phyloP scores from a whole-genome alignment of 2,329 filamentous ascomycete genomes.

The Escovopsis sp. region DNA sequence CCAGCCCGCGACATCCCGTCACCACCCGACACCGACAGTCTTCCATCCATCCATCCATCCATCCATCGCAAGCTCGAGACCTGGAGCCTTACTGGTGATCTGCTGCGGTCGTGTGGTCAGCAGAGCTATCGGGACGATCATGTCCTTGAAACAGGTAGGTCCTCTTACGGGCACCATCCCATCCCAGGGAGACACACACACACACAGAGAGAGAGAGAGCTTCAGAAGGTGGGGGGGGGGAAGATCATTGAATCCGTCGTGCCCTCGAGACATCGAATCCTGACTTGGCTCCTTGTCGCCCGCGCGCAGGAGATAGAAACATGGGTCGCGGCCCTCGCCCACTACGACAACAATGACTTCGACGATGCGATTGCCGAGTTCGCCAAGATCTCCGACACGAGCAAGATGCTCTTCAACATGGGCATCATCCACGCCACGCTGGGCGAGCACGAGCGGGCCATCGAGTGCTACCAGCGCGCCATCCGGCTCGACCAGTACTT shows the following conservation, averaged over 20 bases:
- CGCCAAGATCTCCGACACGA: conserved; percentile 79
- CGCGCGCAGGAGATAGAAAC: conserved; percentile 81
- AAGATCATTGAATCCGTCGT: too few species aligned
- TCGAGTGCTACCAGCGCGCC: conserved; percentile 87
- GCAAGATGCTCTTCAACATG: conserved; percentile 97
- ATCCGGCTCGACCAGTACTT: conserved; percentile 87
- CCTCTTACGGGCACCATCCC: too few species aligned
- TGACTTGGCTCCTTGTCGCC: neutral
- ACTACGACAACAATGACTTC: conserved; percentile 96
- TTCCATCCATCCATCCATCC: too few species aligned
- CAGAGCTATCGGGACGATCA: conserved; percentile 13
- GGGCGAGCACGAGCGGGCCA: conserved; percentile 89
- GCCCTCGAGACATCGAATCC: too few species aligned
- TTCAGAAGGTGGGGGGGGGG: too few species aligned
- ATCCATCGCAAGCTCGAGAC: too few species aligned
- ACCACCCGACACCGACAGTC: too few species aligned
- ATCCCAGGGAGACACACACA: too few species aligned
- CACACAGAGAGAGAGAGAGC: too few species aligned
- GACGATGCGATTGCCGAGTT: conserved; percentile 77
- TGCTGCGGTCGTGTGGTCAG: conserved; percentile 1
- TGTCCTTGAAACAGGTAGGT: conserved; percentile 48
- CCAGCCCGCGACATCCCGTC: too few species aligned
- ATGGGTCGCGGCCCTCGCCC: conserved; percentile 81
- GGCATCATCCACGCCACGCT: conserved; percentile 95
- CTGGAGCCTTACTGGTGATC: too few species aligned